Evolutionary conservation across 1,139 yeast genomes (phyloP), one percentile per base, ranked within the genome.

Genomic region (Meyerozyma guilliermondii): DNA sequence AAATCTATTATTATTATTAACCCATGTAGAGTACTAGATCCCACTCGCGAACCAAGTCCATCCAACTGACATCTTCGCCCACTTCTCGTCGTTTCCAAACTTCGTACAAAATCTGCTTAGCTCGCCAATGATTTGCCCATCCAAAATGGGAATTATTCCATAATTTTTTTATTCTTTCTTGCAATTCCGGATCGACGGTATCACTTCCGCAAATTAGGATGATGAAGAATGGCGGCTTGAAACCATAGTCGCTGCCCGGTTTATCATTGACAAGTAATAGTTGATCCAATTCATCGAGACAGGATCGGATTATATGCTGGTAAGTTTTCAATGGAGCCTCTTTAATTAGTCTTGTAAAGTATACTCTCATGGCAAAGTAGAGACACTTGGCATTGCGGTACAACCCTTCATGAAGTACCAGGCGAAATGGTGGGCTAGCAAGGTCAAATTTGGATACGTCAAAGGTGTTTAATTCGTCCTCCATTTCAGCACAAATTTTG

Each of bases 11-110:
- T 20, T n/a, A 7, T 22, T 4, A 7, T 40, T 43, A 58, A 2
- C 68, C 72, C 40, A 72, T 54, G 44, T 68, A 65, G 43, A 73
- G 57, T 3, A 65, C 63, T 7, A 71, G 56, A 28, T 74, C 81
- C 83, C 83, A 78, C 44, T 74, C 79, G 41, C 79, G 63, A 2
- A 78, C 65, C 61, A 78, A 56, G 49, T 77, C 81, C 68, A 77
- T 65, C 71, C 80, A 76, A 20, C 76, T 73, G 24, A 55, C 53
- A n/a, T 65, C 66, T 39, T 75, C 78, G 1, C 66, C 69, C 10
- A 58, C 57, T 9, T 60, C 65, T 41, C 75, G 55, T 24, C 78
- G 55, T 38, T 71, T 64, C 77, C 80, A 75, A n/a, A 76, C 65
- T 50, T 78, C 83, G 48, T 65, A 65, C 45, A 78, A 58, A 9